phyloP scores from a whole-genome alignment of 129 eudicot species.

The Flaveria bidentis region DNA sequence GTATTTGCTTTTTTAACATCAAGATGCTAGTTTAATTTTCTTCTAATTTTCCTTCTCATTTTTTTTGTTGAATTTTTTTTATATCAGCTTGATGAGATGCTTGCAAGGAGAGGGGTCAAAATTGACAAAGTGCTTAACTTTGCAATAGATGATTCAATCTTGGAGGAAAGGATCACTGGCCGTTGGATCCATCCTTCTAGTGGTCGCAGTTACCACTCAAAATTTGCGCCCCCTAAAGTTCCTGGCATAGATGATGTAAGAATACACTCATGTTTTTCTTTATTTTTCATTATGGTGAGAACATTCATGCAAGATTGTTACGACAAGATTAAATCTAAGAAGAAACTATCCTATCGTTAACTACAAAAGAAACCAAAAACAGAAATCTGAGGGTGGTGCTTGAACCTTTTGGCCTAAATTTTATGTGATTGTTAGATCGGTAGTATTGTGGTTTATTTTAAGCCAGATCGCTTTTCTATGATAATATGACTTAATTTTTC shows the following conservation, averaged over 20 bases:
- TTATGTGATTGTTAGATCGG: neutral
- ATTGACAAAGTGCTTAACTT: conserved; percentile 90
- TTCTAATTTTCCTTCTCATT: neutral
- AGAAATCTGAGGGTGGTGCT: conserved; percentile 2
- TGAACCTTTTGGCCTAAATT: neutral
- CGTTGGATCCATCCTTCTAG: conserved; percentile 96
- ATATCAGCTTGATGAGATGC: conserved; percentile 91
- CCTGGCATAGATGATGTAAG: conserved; percentile 86
- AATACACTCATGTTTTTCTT: neutral
- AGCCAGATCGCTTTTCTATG: conserved; percentile 4
- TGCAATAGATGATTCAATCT: conserved; percentile 87
- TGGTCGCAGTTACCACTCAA: conserved; percentile 86
- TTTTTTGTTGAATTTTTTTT: neutral
- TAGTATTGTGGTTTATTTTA: neutral
- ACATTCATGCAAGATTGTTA: conserved; percentile 13
- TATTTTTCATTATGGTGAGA: conserved; percentile 6
- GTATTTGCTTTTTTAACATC: conserved; percentile 33
- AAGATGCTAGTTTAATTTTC: neutral
- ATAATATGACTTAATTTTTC: neutral
- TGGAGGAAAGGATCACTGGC: conserved; percentile 96
- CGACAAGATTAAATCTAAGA: neutral
- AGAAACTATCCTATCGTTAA: neutral
- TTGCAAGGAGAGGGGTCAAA: conserved; percentile 66
- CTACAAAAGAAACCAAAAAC: neutral
- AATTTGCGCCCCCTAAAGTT: conserved; percentile 88